Base-by-base conservation (phyloP, 2,329 filamentous ascomycete genomes). In the Neofusicoccum laricinum region DNA sequence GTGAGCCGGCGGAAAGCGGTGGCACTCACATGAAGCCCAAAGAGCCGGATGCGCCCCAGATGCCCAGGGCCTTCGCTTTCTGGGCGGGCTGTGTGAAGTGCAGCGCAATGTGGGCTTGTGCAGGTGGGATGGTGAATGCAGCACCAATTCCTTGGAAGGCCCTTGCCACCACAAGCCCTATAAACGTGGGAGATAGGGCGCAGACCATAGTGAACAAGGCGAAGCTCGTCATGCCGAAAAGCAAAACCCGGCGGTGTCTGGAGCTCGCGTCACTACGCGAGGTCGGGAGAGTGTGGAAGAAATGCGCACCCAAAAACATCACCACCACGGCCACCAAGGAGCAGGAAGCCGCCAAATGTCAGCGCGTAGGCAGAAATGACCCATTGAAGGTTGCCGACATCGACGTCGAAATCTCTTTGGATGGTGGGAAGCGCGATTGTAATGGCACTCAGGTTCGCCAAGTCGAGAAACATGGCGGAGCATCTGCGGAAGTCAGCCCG, bases 71-170 rank as follows among this genome's bases (percentile, higher is more conserved):
- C 2, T 49, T 63, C 3, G 64, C 64, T 19, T 64, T 65, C 6
- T n/a, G 12, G 3, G 50, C 34, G 14, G 64, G 64, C 8, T 63
- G 38, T 5, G 64, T 34, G 17, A 65, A 65, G 34, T 57, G 45
- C n/a, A 65, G 21, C 0, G 64, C 64, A 5, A 65, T 40, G 34
- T 63, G 61, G 17, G 64, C 64, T 21, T 65, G 64, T 7, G 64
- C 64, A 2, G 64, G 51, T 38, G 64, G 64, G 6, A 63, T 62
- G 2, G 64, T 65, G 32, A 65, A 65, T 14, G 59, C 64, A 7
- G 64, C 64, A 2, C 64, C 64, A 11, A 65, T 63, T 14, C 59
- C 64, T 59, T 65, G 64, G 25, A 65, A 63, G 4, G 64, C 64
- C 10, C 64, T 48, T 5, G 64, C 58, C 10, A 65, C 41, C 7